A percentile compares a stretch with the other conserved stretches of the same genome.
Conservation (phyloP, 306 rosid species). For the Cicer pinnatifidum region DNA sequence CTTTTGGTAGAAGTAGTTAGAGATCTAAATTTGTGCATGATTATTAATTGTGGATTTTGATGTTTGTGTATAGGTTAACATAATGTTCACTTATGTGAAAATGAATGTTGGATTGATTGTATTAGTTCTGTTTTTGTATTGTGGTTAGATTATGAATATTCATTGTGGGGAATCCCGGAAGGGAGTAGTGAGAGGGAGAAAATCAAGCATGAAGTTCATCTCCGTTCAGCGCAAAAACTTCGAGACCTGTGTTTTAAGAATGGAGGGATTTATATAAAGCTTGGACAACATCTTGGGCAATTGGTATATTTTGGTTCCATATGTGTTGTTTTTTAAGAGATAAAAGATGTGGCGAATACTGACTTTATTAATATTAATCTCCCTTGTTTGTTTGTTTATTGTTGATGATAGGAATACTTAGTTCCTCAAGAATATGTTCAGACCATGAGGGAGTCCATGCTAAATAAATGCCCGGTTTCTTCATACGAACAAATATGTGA, state of each 20-base stretch:
- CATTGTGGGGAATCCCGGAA: conserved; percentile 74
- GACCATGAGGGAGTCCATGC: conserved; percentile 90
- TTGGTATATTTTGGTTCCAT: conserved; percentile 61
- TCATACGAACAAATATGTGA: conserved; percentile 83
- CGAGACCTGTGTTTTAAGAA: conserved; percentile 85
- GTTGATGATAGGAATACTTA: conserved; percentile 70
- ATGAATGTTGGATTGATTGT: conserved; percentile 37
- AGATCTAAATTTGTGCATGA: background rate
- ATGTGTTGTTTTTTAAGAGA: conserved; percentile 21
- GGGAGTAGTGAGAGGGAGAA: conserved; percentile 72
- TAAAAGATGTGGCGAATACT: conserved; percentile 17
- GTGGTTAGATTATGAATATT: conserved; percentile 78
- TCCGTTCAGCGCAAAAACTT: conserved; percentile 83
- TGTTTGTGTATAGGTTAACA: conserved; percentile 17
- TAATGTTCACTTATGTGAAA: conserved; percentile 18
- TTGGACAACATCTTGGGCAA: conserved; percentile 95
- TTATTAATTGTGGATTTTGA: conserved; percentile 34
- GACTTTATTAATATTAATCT: background rate
- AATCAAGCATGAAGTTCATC: conserved; percentile 83
- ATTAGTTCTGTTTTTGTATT: conserved; percentile 20
- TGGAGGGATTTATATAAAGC: conserved; percentile 95
- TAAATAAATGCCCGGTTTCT: conserved; percentile 94
- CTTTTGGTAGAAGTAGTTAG: background rate
- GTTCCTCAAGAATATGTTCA: conserved; percentile 83
- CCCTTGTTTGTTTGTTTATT: conserved; percentile 31